Base-by-base conservation (phyloP, 208 protist genomes). In the Spongospora subterranea region DNA sequence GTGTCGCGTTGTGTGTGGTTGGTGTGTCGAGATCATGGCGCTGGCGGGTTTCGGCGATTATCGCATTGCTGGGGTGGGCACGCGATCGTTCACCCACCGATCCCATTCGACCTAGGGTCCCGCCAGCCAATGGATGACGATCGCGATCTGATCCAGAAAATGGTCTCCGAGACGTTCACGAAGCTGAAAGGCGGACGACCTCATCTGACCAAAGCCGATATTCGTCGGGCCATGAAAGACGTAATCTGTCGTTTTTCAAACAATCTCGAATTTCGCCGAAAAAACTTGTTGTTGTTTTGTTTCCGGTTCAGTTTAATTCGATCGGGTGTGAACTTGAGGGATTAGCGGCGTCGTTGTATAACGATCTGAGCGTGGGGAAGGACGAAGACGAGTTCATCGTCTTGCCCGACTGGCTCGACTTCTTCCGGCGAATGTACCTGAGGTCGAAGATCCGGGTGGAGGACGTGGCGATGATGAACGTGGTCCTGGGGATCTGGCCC, bases 321-420 rank as follows among this genome's bases (percentile, higher is more conserved):
- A 82, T 82, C 35, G 71, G 71, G n/a, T 45, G 71, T 35, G 71
- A 82, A 43, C 17, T 82, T 6, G 71, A 82, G 35, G 71, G 71
- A 6, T n/a, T 82, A n/a, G 71, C 71, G 35, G 71, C 71, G 17
- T 82, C 71, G 11, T 43, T 82, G n/a, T 82, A 82, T 43, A 82
- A 82, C 17, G 71, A 82, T n/a, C n/a, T 82, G 35, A 82, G 71
- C 35, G 71, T 82, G 6, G 71, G 71, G 17, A 82, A 82, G 35
- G 71, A 82, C 71, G 71, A 82, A 39, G 71, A 82, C n/a, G 71
- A 82, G 71, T 35, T 40, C 35, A 82, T 82, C 71, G 71, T 45
- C n/a, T n/a, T 82, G 6, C 6, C 6, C 13, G 71, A 82, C 71
- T 82, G 71, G 71, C 6, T 82, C 35, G 71, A 82, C n/a, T 82